These are phyloP conservation scores for Stramenopiles sp. DNA, from an alignment of 352 stramenopile genomes.

Conservation along the genomic window DNA sequence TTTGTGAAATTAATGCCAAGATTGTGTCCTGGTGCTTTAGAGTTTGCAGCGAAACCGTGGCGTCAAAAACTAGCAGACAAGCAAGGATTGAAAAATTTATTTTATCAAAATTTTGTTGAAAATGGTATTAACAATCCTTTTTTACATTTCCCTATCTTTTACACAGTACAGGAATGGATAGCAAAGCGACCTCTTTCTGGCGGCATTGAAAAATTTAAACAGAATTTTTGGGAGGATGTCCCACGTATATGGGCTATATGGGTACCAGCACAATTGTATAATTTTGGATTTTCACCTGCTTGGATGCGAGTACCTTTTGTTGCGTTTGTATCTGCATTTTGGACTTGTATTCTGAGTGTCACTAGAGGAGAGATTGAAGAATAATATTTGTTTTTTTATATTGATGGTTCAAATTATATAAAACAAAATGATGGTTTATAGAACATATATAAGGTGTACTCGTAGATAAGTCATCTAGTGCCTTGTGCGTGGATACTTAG, in stretches of 20 bases:
- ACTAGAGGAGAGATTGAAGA: slow-evolving; percentile 1
- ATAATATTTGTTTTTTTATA: background rate
- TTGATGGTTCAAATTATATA: background rate
- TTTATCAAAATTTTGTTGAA: slow-evolving; percentile 29
- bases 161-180: slow-evolving; percentile 37
- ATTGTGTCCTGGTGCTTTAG: slow-evolving; percentile 31
- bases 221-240: slow-evolving; percentile 40
- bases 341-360: slow-evolving; percentile 34
- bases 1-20: slow-evolving; percentile 27
- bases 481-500: no score
- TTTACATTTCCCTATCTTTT: slow-evolving; percentile 47
- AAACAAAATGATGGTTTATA: background rate
- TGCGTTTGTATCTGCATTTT: slow-evolving; percentile 34
- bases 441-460: no score
- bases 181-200: slow-evolving; percentile 21
- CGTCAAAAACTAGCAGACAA: slow-evolving; percentile 34
- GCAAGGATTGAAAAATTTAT: slow-evolving; percentile 25
- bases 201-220: slow-evolving; percentile 25
- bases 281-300: slow-evolving; percentile 51
- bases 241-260: slow-evolving; percentile 39
- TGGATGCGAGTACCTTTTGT: slow-evolving; percentile 38
- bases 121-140: slow-evolving; percentile 38
- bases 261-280: slow-evolving; percentile 36
- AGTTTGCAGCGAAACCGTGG: slow-evolving; percentile 30
- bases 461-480: no score